A percentile compares a stretch with the other conserved stretches of the same genome.
These are phyloP conservation scores for Tetradesmus lagerheimii DNA, from an alignment of 139 green algal genomes.

Conservation along the genomic window DNA sequence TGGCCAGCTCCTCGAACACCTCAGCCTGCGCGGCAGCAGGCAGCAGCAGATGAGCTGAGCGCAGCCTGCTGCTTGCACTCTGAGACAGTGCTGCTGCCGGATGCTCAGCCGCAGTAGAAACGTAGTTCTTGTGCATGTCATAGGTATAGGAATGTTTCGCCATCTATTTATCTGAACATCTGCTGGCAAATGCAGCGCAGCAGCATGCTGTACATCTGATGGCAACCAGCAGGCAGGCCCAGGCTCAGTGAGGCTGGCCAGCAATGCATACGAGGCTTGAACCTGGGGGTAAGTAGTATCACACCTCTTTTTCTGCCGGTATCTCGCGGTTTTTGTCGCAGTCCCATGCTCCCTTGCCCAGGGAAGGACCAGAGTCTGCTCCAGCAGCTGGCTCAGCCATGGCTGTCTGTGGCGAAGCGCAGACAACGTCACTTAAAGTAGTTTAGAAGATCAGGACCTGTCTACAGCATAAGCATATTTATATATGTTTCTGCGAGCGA, in stretches of 20 bases:
- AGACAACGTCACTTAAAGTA: not conserved
- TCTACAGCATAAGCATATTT: too few relatives aligned
- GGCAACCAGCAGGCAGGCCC: not conserved
- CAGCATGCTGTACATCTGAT: not conserved
- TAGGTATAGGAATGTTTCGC: too few relatives aligned
- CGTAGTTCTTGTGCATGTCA: too few relatives aligned
- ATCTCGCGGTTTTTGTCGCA: conserved; percentile 89
- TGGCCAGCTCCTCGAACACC: conserved; percentile 96
- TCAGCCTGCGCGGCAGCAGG: conserved; percentile 68
- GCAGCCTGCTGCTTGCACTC: not conserved
- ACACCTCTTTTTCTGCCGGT: conserved; percentile 89
- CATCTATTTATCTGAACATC: not conserved
- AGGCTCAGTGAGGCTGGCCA: not conserved
- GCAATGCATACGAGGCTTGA: not conserved
- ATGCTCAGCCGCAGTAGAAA: too few relatives aligned
- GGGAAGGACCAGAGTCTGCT: conserved; percentile 53
- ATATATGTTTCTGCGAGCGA: too few relatives aligned
- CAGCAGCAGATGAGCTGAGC: not conserved
- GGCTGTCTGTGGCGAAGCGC: not conserved
- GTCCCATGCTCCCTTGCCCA: conserved; percentile 97
- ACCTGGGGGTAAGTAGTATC: not conserved
- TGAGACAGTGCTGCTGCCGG: too few relatives aligned
- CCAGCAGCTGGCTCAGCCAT: conserved; percentile 28
- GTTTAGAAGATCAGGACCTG: too few relatives aligned
- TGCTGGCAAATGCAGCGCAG: not conserved